Percentiles rank a stretch among this genome's conserved stretches.
These are phyloP conservation scores for Sporisorium iseilematis-ciliati DNA, from an alignment of 1,284 basidiomycete genomes.

Conservation along the genomic window DNA sequence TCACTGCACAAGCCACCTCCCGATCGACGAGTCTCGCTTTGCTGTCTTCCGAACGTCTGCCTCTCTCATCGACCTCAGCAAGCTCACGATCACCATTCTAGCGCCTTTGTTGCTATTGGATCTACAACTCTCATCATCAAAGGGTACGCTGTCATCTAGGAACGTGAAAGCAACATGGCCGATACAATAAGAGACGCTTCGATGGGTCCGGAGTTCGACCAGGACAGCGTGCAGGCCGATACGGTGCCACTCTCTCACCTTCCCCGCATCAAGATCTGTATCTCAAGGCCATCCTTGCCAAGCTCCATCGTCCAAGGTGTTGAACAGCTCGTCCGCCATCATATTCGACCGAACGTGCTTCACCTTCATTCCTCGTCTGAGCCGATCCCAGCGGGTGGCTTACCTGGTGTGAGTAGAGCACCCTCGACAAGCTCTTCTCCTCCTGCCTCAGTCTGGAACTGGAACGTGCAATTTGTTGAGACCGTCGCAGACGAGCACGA, in stretches of 20 bases:
- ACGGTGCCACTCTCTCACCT: conserved; percentile 23
- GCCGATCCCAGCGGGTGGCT: conserved; percentile 13
- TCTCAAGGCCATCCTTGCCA: conserved; percentile 19
- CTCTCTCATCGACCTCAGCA: too few species aligned
- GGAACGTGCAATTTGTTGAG: conserved; percentile 35
- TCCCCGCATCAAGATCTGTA: conserved; percentile 28
- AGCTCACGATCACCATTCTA: too few species aligned
- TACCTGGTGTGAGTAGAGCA: background rate
- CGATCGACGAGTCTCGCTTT: too few species aligned
- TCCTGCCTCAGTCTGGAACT: conserved; percentile 31
- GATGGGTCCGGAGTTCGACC: conserved; percentile 27
- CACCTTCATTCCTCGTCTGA: conserved; percentile 2
- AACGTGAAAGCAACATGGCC: background rate
- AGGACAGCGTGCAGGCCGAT: conserved; percentile 8
- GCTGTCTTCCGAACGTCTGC: too few species aligned
- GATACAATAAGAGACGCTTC: conserved; percentile 27
- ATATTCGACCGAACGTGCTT: conserved; percentile 31
- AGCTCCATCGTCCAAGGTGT: conserved; percentile 15
- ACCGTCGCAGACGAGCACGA: background rate
- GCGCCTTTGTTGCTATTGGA: too few species aligned
- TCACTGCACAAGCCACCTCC: too few species aligned
- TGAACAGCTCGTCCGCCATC: conserved; percentile 23
- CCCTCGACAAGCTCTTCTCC: background rate
- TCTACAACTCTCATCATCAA: too few species aligned
- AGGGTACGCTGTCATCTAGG: too few species aligned